Base-by-base conservation (phyloP, 495 filamentous ascomycete genomes). In the Tuber borchii region DNA sequence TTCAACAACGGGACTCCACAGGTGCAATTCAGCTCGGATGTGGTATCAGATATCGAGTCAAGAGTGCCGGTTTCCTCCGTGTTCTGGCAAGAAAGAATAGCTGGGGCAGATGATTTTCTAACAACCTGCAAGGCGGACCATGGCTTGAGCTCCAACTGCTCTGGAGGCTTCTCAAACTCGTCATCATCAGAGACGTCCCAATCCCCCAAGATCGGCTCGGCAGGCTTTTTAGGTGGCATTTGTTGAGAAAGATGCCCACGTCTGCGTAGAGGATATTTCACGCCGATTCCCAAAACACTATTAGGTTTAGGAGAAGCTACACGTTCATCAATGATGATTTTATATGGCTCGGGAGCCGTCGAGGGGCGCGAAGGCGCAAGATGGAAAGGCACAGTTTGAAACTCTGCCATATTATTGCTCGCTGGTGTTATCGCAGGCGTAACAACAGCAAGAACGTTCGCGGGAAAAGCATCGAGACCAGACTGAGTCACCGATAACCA, bases 151-250 rank as follows among this genome's bases (percentile, higher is more conserved):
- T 46, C 48, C 31, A 70, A 10, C 20, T 74, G 74, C 37, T 78
- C 26, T 65, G 56, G 56, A 34, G 56, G 56, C 26, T 34, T 65
- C 56, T 65, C 56, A 65, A 31, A 7, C 39, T 75, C 76, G 0
- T 73, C 71, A 48, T 73, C 71, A 48, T 75, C 76, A 26, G 77
- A 61, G 77, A 72, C 56, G 40, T 79, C 78, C 78, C 78, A 79
- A 43, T 73, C 71, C 20, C 75, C 78, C 37, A 78, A 39, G 12
- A 79, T 56, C n/a, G 78, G 70, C 31, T 79, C 76, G 31, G 56
- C 56, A 34, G 26, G 56, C 56, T 65, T 65, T 34, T 65, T 65
- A 65, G 56, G 56, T 17, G 16, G n/a, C 26, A 16, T 65, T 34
- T 65, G 56, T 14, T 65, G 56, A 7, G 56, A 65, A 65, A 65